Base-by-base conservation (phyloP, 1,284 basidiomycete genomes). In the Melampsora americana region DNA sequence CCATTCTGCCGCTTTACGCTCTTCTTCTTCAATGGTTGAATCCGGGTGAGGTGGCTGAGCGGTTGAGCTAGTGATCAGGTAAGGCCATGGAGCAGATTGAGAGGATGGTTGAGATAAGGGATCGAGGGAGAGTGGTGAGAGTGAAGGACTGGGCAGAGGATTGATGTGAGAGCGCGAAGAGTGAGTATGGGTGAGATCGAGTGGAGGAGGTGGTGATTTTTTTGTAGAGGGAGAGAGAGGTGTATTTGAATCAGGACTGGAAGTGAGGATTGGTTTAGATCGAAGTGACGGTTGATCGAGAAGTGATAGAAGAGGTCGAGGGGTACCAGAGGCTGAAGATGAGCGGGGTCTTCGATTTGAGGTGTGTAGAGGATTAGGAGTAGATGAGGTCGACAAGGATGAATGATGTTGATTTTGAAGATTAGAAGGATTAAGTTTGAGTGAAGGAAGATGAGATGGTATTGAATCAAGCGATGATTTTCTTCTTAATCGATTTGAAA, bases 1-100 rank as follows among this genome's bases (percentile, higher is more conserved):
- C 71, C 71, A 74, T 67, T 74, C 71, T 6, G 62, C 65, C 11
- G 71, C 71, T 46, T 67, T 74, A 16, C 71, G 46, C 60, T 74
- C 71, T 46, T 74, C 71, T 35, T 74, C 71, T 67, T 66, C 71
- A 32, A 67, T 66, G 2, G 48, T 50, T 35, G 35, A 20, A 46
- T 74, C 65, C 9, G 32, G 32, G 42, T 72, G 50, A 20, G 16
- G 50, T 20, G 16, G 18, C 60, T 50, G 60, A 48, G 30, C 64
- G 26, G 70, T 64, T 72, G 26, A 66, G 50, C 0, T 60, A 48
- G 14, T 62, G 28, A 62, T 62, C 3, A 62, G 23, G 7, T 62
- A 62, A 62, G 23, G 26, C 50, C 50, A 20, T 26, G 48, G 39
- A 61, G 42, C 53, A 9, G 44, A 62, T 65, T n/a, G 7, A 16